Percentiles rank a stretch among this genome's conserved stretches.
Evolutionary conservation across 129 eudicot genomes (phyloP).

Genomic region (Centaurea solstitialis): DNA sequence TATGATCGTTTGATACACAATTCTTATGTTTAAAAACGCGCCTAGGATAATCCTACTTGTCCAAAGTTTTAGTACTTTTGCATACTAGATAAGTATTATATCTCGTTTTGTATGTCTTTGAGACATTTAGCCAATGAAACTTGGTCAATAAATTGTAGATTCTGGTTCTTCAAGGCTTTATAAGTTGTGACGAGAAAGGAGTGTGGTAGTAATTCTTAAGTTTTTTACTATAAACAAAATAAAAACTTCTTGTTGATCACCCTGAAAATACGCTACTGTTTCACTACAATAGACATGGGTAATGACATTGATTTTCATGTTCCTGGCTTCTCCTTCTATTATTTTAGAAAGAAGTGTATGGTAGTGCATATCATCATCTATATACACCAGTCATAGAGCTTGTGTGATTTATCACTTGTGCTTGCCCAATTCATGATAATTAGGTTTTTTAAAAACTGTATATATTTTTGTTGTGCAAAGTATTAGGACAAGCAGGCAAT

Average conservation of each 20-base stretch:
- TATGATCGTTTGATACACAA: background rate
- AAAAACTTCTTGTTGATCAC: background rate
- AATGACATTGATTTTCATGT: background rate
- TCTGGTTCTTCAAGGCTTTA: background rate
- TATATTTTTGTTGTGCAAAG: background rate
- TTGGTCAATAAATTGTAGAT: background rate
- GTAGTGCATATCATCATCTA: background rate
- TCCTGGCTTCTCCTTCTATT: background rate
- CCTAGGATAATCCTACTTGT: background rate
- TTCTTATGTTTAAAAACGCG: background rate
- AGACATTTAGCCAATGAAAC: background rate
- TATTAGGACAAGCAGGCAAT: background rate
- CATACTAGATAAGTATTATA: background rate
- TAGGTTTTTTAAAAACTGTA: background rate
- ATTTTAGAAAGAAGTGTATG: background rate
- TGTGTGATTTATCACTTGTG: conserved; percentile 1
- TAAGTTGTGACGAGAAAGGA: background rate
- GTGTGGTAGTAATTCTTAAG: background rate
- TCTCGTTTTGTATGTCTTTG: background rate
- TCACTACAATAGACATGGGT: too few relatives aligned
- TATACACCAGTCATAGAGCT: background rate
- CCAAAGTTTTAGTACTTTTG: background rate
- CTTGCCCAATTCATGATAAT: background rate
- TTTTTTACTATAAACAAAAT: background rate
- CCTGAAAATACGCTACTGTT: too few relatives aligned